Evolutionary conservation across 495 filamentous ascomycete genomes (phyloP).

Genomic region (Xylaria grammica): DNA sequence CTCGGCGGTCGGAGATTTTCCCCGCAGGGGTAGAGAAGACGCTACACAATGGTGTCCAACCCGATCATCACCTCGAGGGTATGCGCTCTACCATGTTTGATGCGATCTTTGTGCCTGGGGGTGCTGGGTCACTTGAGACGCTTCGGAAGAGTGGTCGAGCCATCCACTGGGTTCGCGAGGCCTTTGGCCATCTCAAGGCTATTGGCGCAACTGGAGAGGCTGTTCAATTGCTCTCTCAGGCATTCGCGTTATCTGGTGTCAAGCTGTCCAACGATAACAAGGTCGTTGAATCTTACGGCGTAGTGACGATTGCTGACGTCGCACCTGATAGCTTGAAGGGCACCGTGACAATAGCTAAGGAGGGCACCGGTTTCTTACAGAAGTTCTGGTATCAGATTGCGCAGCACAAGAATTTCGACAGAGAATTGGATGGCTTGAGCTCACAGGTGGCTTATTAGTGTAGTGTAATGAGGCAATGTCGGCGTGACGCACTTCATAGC

Average conservation of each 20-base stretch:
- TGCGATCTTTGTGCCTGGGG: slow-evolving; percentile 79
- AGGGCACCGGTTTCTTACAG: slow-evolving; percentile 66
- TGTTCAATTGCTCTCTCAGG: slow-evolving; percentile 65
- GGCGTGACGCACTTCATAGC: no score
- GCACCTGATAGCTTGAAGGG: slow-evolving; percentile 61
- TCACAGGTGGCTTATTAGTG: slow-evolving; percentile 49
- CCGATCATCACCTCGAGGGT: slow-evolving; percentile 83
- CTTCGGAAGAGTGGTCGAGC: slow-evolving; percentile 77
- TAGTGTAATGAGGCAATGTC: no score
- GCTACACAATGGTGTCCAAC: slow-evolving; percentile 59
- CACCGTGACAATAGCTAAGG: slow-evolving; percentile 62
- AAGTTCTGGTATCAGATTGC: slow-evolving; percentile 68
- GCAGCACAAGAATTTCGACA: slow-evolving; percentile 70
- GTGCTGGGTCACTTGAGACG: slow-evolving; percentile 61
- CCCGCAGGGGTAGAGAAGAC: slow-evolving; percentile 56
- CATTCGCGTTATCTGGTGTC: slow-evolving; percentile 62
- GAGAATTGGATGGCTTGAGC: slow-evolving; percentile 73
- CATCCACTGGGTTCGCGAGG: slow-evolving; percentile 82
- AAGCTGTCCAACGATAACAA: slow-evolving; percentile 52
- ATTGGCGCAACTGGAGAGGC: slow-evolving; percentile 77
- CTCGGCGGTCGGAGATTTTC: slow-evolving; percentile 63
- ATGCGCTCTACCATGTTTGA: slow-evolving; percentile 89
- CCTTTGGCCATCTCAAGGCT: slow-evolving; percentile 80
- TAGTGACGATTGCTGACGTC: slow-evolving; percentile 63
- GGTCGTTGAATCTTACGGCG: slow-evolving; percentile 70